These are phyloP conservation scores for Setaria viridis DNA, from an alignment of 202 grass and related monocot species.

Conservation along the genomic window DNA sequence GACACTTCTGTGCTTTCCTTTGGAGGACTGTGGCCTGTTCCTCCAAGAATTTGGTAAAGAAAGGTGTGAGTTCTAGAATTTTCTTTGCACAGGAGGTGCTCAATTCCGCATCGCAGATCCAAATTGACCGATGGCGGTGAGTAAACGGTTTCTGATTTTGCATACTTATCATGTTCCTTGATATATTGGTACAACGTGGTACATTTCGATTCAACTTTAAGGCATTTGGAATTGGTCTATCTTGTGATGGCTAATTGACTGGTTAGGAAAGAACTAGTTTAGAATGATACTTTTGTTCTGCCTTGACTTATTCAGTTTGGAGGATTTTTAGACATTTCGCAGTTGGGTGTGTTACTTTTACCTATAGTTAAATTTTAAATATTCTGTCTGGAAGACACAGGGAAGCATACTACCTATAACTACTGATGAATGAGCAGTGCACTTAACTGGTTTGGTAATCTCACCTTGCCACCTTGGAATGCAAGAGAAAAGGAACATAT, in stretches of 20 bases:
- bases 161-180: conserved; percentile 6
- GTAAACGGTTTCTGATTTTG: conserved; percentile 34
- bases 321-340: neutral
- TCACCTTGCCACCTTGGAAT: neutral
- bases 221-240: neutral
- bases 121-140: conserved; percentile 51
- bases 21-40: conserved; percentile 18
- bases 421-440: neutral
- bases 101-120: neutral
- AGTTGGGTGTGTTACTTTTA: neutral
- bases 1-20: conserved; percentile 16
- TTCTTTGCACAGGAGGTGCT: conserved; percentile 6
- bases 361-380: neutral
- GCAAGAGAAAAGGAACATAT: conserved; percentile 5
- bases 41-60: conserved; percentile 25
- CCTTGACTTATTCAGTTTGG: neutral
- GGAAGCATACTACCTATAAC: neutral
- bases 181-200: conserved; percentile 19
- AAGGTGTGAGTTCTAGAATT: conserved; percentile 9
- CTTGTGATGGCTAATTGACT: conserved; percentile 30
- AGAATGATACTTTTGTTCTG: neutral
- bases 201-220: neutral
- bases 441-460: conserved; percentile 27
- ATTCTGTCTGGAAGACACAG: neutral
- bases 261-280: neutral